Base-by-base conservation (phyloP, 805 yeast species). In the Saturnispora gosingensis region DNA sequence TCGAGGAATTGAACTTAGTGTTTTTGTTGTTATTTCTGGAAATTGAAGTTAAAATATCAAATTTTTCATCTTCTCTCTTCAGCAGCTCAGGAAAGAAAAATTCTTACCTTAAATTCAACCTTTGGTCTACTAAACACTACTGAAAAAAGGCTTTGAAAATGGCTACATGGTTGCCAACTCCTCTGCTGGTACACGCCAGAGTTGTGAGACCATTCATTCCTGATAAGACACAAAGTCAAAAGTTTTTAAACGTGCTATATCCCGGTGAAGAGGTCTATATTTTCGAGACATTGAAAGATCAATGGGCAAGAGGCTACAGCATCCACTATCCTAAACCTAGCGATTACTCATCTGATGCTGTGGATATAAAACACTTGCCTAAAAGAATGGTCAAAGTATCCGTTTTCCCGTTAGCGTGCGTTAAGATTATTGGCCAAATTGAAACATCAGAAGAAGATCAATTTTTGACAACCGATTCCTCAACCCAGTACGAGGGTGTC, bases 221-320 rank as follows among this genome's bases (percentile, higher is more conserved):
- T 4, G 36, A 40, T n/a, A 43, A n/a, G 30, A 4, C 20, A 24
- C 32, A 40, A 11, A 16, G n/a, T 7, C 28, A 39, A 16, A 13
- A 25, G 9, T n/a, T 49, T 27, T 30, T 54, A n/a, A 51, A 48
- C n/a, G 46, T 48, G 9, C 13, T 56, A 7, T 56, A 49, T 28
- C 55, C 54, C 10, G 58, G 58, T 24, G 55, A 56, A 18, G 42
- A 44, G 7, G 40, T 56, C 18, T 56, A 53, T 30, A 24, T 53
- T 35, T 56, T 56, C 24, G 58, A 56, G 48, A 56, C 55, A 24
- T 40, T 56, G 16, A 45, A 38, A 7, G 35, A 39, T 7, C 75
- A 75, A 55, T 88, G 96, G 96, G 88, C 82, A 24, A 74, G 96
- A 58, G 96, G 89, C 11, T 88, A 88, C 64, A 73, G 79, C 4